Evolutionary conservation across 129 eudicot genomes (phyloP).

Genomic region (Lonicera japonica): DNA sequence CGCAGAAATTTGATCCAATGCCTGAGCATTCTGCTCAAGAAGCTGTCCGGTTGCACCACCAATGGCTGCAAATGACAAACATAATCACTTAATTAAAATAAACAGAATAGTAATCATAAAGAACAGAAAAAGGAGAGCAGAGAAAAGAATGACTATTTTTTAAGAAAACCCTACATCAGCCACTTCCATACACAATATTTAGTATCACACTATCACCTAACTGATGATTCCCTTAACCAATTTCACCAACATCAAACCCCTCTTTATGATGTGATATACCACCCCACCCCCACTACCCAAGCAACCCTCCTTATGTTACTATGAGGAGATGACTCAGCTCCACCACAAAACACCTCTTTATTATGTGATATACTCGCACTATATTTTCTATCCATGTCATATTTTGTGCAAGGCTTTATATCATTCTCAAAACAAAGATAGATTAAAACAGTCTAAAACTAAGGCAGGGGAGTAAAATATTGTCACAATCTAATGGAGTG

Average conservation of each 20-base stretch:
- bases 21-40: conserved; percentile 21
- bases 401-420: too few species aligned
- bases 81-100: background rate
- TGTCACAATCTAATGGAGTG: background rate
- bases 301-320: too few species aligned
- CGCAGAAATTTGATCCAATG: conserved; percentile 15
- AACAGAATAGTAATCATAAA: too few species aligned
- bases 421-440: too few species aligned
- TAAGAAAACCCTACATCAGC: too few species aligned
- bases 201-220: background rate
- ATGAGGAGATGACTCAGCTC: background rate
- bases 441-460: too few species aligned
- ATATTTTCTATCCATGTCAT: too few species aligned
- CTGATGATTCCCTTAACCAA: background rate
- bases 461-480: too few species aligned
- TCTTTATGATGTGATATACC: background rate
- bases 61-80: conserved; percentile 10
- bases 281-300: too few species aligned
- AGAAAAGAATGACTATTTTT: background rate
- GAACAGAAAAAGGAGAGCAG: background rate
- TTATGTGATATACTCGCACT: too few species aligned
- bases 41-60: conserved; percentile 14
- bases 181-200: background rate
- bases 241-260: background rate
- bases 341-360: too few species aligned